phyloP scores from a whole-genome alignment of 2,329 filamentous ascomycete genomes.

The Cladosporium colombiae region DNA sequence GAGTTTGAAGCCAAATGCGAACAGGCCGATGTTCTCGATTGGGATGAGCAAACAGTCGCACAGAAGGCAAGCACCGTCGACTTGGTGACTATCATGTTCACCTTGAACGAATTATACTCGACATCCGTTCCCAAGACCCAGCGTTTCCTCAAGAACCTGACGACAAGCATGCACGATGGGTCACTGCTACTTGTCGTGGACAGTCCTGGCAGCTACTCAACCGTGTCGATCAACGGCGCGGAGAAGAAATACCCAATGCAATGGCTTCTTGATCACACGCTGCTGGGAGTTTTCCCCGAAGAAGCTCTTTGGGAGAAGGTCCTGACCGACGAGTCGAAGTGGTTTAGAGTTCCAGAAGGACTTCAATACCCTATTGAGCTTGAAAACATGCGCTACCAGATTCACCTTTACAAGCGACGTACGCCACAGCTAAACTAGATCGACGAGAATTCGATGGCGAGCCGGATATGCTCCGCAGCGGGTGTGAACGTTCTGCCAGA shows the following conservation, averaged over 20 bases:
- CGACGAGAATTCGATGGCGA: background rate
- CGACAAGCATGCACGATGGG: conserved; percentile 56
- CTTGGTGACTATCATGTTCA: conserved; percentile 85
- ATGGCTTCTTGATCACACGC: conserved; percentile 82
- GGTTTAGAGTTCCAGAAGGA: conserved; percentile 71
- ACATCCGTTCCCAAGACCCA: conserved; percentile 74
- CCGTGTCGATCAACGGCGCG: conserved; percentile 62
- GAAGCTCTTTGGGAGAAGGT: conserved; percentile 68
- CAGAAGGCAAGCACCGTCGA: conserved; percentile 28
- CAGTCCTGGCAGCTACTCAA: conserved; percentile 90
- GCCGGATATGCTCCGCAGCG: background rate
- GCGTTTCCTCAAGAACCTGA: conserved; percentile 71
- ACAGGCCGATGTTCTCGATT: conserved; percentile 54
- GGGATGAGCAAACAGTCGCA: conserved; percentile 40
- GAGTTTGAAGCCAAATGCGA: conserved; percentile 45
- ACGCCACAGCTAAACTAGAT: background rate
- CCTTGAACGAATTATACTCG: conserved; percentile 91
- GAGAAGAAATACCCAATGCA: conserved; percentile 84
- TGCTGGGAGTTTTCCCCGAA: conserved; percentile 49
- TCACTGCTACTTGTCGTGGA: conserved; percentile 83
- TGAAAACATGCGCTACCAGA: conserved; percentile 94
- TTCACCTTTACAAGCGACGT: conserved; percentile 69
- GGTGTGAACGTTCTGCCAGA: background rate
- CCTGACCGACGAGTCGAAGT: conserved; percentile 73
- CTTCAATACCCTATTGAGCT: conserved; percentile 80